phyloP scores from a whole-genome alignment of 2,329 filamentous ascomycete species.

The Scopulariopsis brevicaulis region DNA sequence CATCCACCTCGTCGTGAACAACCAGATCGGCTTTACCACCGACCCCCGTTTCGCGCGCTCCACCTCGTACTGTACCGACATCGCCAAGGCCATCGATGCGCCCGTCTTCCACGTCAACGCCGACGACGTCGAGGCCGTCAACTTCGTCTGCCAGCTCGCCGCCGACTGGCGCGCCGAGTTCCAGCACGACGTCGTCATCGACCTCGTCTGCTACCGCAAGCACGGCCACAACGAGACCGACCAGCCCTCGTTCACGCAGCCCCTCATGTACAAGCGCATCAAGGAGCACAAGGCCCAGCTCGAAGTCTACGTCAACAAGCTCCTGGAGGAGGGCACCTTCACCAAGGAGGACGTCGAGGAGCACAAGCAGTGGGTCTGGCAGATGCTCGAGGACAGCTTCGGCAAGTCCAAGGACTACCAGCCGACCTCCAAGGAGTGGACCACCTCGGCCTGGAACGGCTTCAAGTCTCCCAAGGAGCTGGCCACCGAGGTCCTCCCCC shows the following conservation, averaged over 20 bases:
- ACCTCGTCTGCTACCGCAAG: constrained; percentile 98
- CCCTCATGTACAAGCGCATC: constrained; percentile 98
- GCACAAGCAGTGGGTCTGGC: constrained; percentile 99
- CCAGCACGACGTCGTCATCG: constrained; percentile 95
- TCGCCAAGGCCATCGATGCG: constrained; percentile 96
- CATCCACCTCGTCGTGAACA: constrained; percentile 95
- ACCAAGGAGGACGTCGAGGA: constrained; percentile 96
- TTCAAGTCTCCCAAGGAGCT: constrained; percentile 99
- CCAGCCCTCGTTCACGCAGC: constrained; percentile 98
- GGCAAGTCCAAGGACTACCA: constrained; percentile 95
- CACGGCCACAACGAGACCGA: constrained; percentile 99
- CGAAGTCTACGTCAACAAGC: constrained; percentile 83
- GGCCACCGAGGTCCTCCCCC: constrained; percentile 84
- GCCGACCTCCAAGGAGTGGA: constrained; percentile 93
- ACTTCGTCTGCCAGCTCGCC: constrained; percentile 94
- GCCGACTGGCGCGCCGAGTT: constrained; percentile 98
- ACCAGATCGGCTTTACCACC: constrained; percentile 99
- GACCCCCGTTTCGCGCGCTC: constrained; percentile 95
- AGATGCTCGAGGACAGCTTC: constrained; percentile 97
- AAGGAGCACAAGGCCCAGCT: constrained; percentile 73
- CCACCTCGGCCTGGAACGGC: constrained; percentile 97
- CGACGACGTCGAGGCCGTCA: constrained; percentile 95
- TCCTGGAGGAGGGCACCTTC: constrained; percentile 86
- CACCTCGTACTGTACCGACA: constrained; percentile 97
- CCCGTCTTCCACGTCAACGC: constrained; percentile 99